Evolutionary conservation across 2,329 filamentous ascomycete genomes (phyloP).

Genomic region (Verruconis gallopava): DNA sequence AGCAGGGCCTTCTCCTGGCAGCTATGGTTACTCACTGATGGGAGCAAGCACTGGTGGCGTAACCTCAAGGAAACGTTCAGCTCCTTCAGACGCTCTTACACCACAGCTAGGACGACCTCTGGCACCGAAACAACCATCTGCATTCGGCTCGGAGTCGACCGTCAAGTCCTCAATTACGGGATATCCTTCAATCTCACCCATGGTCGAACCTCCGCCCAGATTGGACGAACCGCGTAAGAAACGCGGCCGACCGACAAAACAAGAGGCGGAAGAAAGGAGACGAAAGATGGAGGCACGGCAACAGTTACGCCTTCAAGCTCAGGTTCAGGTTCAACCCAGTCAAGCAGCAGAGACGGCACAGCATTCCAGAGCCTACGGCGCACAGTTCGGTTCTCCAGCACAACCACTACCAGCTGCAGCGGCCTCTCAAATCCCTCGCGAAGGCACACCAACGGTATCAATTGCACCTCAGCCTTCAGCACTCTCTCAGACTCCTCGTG

Average conservation of each 20-base stretch:
- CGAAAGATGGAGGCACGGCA: neutral
- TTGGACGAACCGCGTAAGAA: conserved; percentile 7
- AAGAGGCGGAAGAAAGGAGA: conserved; percentile 9
- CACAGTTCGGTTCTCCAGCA: neutral
- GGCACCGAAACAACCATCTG: conserved; percentile 4
- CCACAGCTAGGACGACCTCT: neutral
- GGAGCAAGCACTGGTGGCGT: neutral
- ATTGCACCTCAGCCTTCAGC: neutral
- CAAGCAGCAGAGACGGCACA: neutral
- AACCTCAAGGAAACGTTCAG: conserved; percentile 2
- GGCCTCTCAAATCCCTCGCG: neutral
- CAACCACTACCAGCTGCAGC: neutral
- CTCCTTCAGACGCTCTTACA: conserved; percentile 1
- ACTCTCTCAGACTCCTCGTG: neutral
- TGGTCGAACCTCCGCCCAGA: conserved; percentile 3
- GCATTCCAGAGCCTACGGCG: neutral
- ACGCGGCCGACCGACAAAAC: conserved; percentile 8
- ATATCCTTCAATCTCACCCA: conserved; percentile 3
- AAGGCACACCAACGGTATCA: neutral
- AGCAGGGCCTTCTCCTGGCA: conserved; percentile 4
- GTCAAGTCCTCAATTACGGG: neutral
- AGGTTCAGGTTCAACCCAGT: no score
- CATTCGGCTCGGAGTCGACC: neutral
- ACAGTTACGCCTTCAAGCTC: neutral
- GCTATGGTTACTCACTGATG: neutral